These are phyloP conservation scores for Aspergillus homomorphus DNA, from an alignment of 495 filamentous ascomycete genomes.

Conservation along the genomic window DNA sequence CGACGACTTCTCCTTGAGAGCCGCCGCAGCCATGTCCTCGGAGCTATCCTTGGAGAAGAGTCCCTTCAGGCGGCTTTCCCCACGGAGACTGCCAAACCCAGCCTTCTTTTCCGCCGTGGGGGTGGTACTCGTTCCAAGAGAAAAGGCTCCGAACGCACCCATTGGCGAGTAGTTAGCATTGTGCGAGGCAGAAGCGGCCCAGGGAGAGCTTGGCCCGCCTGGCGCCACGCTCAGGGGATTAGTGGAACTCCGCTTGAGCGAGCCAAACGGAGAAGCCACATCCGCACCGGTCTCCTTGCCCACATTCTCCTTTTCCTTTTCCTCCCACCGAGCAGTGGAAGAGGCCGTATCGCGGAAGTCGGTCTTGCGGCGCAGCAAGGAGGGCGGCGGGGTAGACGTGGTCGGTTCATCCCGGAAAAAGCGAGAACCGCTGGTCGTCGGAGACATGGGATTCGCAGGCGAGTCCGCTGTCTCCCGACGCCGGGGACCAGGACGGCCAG, in stretches of 20 bases:
- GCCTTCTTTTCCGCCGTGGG: constrained; percentile 64
- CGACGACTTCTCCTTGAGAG: constrained; percentile 53
- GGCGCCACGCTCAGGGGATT: constrained; percentile 52
- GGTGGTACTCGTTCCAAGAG: constrained; percentile 53
- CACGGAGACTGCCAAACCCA: constrained; percentile 63
- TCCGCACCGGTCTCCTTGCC: constrained; percentile 38
- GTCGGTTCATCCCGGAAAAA: constrained; percentile 59
- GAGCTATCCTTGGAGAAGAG: constrained; percentile 73
- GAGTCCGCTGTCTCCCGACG: constrained; percentile 88
- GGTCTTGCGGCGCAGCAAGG: constrained; percentile 71
- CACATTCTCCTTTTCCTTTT: constrained; percentile 45
- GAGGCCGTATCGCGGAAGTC: constrained; percentile 57
- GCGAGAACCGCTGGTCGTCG: constrained; percentile 45
- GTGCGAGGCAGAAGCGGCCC: constrained; percentile 54
- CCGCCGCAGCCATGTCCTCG: constrained; percentile 55
- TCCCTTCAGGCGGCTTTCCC: constrained; percentile 80
- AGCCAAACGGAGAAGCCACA: constrained; percentile 54
- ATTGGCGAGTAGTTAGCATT: constrained; percentile 63
- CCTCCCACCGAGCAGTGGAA: constrained; percentile 31
- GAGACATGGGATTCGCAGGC: constrained; percentile 56
- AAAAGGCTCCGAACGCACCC: constrained; percentile 87
- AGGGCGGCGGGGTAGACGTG: constrained; percentile 59
- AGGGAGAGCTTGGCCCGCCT: constrained; percentile 61
- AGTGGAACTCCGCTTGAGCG: constrained; percentile 69
- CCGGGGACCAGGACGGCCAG: constrained; percentile 65